Evolutionary conservation across 306 rosid species (phyloP), one percentile per base, ranked within the genome.

Genomic region (Acacia melanoxylon): DNA sequence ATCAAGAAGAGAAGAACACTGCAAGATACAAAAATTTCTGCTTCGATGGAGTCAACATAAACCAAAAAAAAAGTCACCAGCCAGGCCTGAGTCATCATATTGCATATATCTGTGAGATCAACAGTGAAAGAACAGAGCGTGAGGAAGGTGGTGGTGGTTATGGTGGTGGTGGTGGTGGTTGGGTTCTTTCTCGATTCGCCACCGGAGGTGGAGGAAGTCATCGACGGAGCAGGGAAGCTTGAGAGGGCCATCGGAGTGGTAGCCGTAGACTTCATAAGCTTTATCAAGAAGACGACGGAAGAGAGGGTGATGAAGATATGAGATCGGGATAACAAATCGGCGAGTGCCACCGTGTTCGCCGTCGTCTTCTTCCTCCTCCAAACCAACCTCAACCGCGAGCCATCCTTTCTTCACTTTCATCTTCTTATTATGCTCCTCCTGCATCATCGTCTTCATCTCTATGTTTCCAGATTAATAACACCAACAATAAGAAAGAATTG

Each of bases 341-440:
- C 87, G 91, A 80, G 85, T 3, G 62, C 54, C 87, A 4, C 58
- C 52, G 15, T 48, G 15, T 12, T 13, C 12, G 46, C 19, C 54
- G 54, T 48, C 58, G 8, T 51, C 15, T 1, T 87, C 94, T 56
- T 87, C 89, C 0, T 92, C 94, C 25, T 86, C 92, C 68, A 86
- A 75, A 5, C 93, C 93, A 19, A 92, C 94, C 77, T 91, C 88
- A 48, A 90, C 94, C 0, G 80, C 91, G 1, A 92, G 86, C 86
- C 90, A 92, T 2, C 94, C 97, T 35, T 92, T 92, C 86, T 92
- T 92, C 78, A 90, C 92, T 86, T 92, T 92, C 92, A 81, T 89
- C 85, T 90, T 92, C 93, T 86, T 89, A 25, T 11, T 74, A 10
- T 59, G 67, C 10, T 83, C 83, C 3, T 85, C 85, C 3, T 76